Conservation (phyloP, 768 basidiomycete genomes). For the Tephrocybe sp. region DNA sequence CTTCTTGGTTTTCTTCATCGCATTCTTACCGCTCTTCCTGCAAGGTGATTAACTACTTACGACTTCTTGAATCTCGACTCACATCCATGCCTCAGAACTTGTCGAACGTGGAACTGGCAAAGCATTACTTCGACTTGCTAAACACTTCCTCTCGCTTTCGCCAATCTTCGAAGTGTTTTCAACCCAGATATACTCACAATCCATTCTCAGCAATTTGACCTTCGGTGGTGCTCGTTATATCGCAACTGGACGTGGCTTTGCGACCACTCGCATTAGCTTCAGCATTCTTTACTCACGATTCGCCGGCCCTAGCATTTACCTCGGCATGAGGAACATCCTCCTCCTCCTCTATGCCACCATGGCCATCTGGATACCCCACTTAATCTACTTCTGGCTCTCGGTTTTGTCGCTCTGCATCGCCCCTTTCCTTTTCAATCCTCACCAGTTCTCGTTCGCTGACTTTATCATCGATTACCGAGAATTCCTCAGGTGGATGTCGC, state of each 20-base stretch:
- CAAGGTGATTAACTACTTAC: conserved; percentile 65
- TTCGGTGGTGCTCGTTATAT: conserved; percentile 99
- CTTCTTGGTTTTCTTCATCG: conserved; percentile 98
- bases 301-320: conserved; percentile 99
- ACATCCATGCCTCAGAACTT: conserved; percentile 58
- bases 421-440: conserved; percentile 99
- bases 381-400: conserved; percentile 99
- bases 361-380: conserved; percentile 89
- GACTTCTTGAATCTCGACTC: neutral
- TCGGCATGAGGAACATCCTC: conserved; percentile 93
- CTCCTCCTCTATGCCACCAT: conserved; percentile 90
- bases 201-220: conserved; percentile 94
- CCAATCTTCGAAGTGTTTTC: conserved; percentile 99
- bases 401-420: conserved; percentile 93
- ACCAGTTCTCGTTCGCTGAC: conserved; percentile 96
- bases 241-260: conserved; percentile 98
- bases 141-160: conserved; percentile 96
- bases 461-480: conserved; percentile 99
- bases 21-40: conserved; percentile 93
- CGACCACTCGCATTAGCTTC: conserved; percentile 95
- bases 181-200: conserved; percentile 97
- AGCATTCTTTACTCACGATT: conserved; percentile 97
- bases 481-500: conserved; percentile 98
- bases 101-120: conserved; percentile 96
- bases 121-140: conserved; percentile 89